Evolutionary conservation across 305 asterid species (phyloP).

Genomic region (Withania somnifera): DNA sequence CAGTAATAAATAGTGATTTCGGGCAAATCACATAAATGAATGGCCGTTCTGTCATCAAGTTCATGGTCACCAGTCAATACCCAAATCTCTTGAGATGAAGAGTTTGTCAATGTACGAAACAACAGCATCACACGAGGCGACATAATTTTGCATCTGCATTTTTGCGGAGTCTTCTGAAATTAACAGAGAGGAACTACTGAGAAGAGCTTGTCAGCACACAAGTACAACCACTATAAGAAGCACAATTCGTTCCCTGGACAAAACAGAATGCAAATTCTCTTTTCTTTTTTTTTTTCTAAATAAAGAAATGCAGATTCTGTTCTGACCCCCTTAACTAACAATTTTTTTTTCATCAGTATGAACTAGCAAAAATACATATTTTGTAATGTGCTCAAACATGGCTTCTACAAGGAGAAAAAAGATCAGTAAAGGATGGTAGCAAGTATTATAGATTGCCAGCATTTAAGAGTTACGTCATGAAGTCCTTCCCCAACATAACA

Average conservation of each 20-base stretch:
- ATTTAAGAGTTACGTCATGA: background rate
- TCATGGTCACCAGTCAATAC: slow-evolving; percentile 58
- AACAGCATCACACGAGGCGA: slow-evolving; percentile 40
- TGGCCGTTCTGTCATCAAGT: background rate
- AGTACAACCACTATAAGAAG: background rate
- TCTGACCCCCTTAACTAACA: background rate
- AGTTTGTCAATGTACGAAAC: slow-evolving; percentile 56
- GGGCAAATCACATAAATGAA: background rate
- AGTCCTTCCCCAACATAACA: background rate
- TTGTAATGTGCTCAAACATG: no score
- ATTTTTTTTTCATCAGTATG: no score
- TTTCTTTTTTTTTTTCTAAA: no score
- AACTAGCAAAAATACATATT: no score
- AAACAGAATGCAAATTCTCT: background rate
- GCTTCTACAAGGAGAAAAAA: no score
- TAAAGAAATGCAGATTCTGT: background rate
- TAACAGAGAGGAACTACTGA: background rate
- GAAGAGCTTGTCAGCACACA: background rate
- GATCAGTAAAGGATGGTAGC: no score
- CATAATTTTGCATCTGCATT: slow-evolving; percentile 58
- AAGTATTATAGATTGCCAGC: no score
- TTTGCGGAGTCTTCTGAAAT: slow-evolving; percentile 58
- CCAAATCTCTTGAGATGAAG: slow-evolving; percentile 53
- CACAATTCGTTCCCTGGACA: background rate
- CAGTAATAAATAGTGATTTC: background rate